Evolutionary conservation across 164 flowering plant species (phyloP).

Genomic region (grape (Vitis vinifera)): ASM3070453v1 NC_081811.1:23174501-23175000

Average conservation of each 20-base stretch:
- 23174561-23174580: too few species aligned
- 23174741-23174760: too few species aligned
- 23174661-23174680: neutral
- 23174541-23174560: too few species aligned
- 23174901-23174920: neutral
- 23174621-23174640: too few species aligned
- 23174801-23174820: constrained; percentile 1
- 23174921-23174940: neutral
- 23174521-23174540: too few species aligned
- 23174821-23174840: constrained; percentile 7
- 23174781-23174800: too few species aligned
- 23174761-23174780: too few species aligned
- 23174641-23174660: too few species aligned
- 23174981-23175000: constrained; percentile 5
- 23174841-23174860: constrained; percentile 30
- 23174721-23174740: too few species aligned
- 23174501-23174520: too few species aligned
- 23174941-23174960: neutral
- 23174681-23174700: neutral
- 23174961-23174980: neutral
- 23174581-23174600: too few species aligned
- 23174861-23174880: constrained; percentile 24
- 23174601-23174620: too few species aligned
- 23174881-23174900: constrained; percentile 27
- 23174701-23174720: neutral